Percentiles rank a stretch among this genome's conserved stretches.
These are phyloP conservation scores for Pichia sp. DNA, from an alignment of 1,139 yeast species.

Conservation along the genomic window DNA sequence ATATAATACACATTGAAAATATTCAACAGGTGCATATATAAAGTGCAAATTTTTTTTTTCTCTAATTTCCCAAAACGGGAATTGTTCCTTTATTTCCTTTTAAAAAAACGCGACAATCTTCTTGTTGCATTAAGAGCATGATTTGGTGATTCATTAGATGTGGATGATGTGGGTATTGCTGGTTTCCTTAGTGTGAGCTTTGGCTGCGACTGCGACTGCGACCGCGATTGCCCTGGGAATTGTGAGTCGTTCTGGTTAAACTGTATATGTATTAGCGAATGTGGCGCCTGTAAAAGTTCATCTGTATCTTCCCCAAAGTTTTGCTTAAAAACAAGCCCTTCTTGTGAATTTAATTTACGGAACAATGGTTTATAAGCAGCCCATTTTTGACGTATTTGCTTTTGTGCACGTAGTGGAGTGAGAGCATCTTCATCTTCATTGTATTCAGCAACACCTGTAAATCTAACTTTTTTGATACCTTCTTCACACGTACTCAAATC, in stretches of 20 bases:
- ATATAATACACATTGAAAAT: no score
- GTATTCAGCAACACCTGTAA: conserved; percentile 47
- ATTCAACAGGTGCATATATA: no score
- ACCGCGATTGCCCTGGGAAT: no score
- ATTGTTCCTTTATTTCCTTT: conserved; percentile 5
- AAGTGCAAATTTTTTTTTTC: not conserved
- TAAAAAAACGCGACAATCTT: conserved; percentile 13
- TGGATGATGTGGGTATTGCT: not conserved
- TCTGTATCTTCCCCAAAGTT: conserved; percentile 22
- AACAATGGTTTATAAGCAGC: conserved; percentile 29
- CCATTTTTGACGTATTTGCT: conserved; percentile 37
- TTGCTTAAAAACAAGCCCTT: conserved; percentile 44
- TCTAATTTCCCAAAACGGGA: not conserved
- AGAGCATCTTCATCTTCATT: conserved; percentile 53
- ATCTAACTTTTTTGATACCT: conserved; percentile 40
- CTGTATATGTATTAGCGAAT: no score
- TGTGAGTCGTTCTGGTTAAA: no score
- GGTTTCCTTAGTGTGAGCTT: not conserved
- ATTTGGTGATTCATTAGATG: not conserved
- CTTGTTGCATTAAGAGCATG: conserved; percentile 5
- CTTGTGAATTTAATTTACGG: conserved; percentile 41
- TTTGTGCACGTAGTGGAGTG: conserved; percentile 38
- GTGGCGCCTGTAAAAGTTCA: not conserved
- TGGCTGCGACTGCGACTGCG: not conserved
- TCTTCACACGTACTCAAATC: conserved; percentile 16